phyloP scores from a whole-genome alignment of 805 yeast genomes.

The Priceomyces medius region DNA sequence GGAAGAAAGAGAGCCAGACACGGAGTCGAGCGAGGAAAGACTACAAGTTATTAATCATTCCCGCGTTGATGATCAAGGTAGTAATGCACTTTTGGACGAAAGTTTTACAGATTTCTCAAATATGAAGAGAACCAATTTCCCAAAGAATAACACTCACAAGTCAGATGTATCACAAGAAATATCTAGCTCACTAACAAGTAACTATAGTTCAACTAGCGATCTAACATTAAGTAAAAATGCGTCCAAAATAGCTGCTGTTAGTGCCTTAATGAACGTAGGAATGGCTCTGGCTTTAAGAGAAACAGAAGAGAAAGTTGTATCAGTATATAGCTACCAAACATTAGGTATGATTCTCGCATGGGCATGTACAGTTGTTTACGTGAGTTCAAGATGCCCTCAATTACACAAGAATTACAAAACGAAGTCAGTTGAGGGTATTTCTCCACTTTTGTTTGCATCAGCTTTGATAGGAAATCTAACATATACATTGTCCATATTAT shows the following conservation, averaged over 20 bases:
- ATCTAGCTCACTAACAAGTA: constrained; percentile 11
- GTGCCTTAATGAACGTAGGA: constrained; percentile 8
- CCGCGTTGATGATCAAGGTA: background rate
- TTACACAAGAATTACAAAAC: constrained; percentile 70
- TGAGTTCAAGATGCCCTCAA: constrained; percentile 83
- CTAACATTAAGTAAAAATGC: background rate
- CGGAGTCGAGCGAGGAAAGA: background rate
- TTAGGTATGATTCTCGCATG: constrained; percentile 56
- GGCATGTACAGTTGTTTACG: constrained; percentile 73
- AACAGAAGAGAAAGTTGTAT: background rate
- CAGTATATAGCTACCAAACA: constrained; percentile 3
- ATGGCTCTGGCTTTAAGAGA: background rate
- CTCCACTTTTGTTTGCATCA: constrained; percentile 74
- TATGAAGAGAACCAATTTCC: background rate
- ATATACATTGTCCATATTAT: constrained; percentile 71
- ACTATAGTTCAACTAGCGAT: constrained; percentile 15
- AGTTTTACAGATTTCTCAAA: background rate
- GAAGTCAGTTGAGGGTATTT: constrained; percentile 83
- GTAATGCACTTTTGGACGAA: background rate
- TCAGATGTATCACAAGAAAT: constrained; percentile 8
- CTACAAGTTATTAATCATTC: background rate
- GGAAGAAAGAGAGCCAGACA: background rate
- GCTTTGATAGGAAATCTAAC: constrained; percentile 78
- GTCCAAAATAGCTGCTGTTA: constrained; percentile 8
- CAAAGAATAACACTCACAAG: background rate